Evolutionary conservation across 306 rosid species (phyloP), one percentile per base, ranked within the genome.

Genomic region (Dryas alaskensis): DNA sequence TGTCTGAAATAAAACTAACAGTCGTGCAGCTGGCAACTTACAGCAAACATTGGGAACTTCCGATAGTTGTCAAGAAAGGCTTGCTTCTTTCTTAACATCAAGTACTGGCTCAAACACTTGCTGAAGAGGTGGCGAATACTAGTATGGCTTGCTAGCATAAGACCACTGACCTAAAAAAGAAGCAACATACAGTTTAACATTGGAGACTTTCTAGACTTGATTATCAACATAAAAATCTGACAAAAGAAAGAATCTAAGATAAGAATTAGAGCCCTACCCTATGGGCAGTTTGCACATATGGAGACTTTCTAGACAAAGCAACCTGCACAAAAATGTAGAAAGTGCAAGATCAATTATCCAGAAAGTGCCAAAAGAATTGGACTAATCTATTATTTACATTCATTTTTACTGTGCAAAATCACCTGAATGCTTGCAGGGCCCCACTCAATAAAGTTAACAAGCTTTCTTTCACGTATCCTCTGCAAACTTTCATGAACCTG

Each of bases 371-470:
- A 51, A 65, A 53, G 53, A 74, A 70, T 60, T 37, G 40, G 44
- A 8, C 76, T 71, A 59, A 59, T 57, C 58, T 74, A 55, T 69
- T 40, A 45, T 59, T 45, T 59, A 70, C 72, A 79, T 25, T 75
- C 73, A 60, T 61, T 67, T 69, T 31, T 37, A 60, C 73, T 72
- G 70, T 49, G 67, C 44, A 66, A 62, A 68, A 71, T 79, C 37
- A 94, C 99, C 95, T 94, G 99, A 76, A 94, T 94, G 78, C 99
- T 94, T 49, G 99, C 99, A 69, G 99, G 99, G 60, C 99, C 99
- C 99, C 99, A 94, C 77, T 94, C 97, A 73, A 94, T 92, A 78
- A 94, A 94, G 88, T 94, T 94, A 68, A 94, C 97, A 31, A 92
- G 92, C 87, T 94, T 94, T 79, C 99, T 88, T 88, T 94, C 98